These are phyloP conservation scores for Coprinellus micaceus DNA, from an alignment of 768 basidiomycete species.

Conservation along the genomic window DNA sequence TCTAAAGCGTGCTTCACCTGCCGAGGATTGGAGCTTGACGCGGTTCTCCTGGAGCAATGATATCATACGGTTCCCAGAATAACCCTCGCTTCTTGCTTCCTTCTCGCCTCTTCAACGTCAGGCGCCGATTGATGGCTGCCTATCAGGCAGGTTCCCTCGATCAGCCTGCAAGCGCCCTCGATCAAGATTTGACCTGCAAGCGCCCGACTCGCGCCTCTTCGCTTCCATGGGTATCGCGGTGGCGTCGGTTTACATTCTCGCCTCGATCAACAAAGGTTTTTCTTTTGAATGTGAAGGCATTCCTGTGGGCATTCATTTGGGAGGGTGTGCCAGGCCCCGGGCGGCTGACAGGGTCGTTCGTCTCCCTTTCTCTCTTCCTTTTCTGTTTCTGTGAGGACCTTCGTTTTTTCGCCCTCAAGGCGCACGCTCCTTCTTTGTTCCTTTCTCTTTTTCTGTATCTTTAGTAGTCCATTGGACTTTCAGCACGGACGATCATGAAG, in stretches of 20 bases:
- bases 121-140: no score
- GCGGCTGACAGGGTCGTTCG: neutral
- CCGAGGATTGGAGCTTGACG: no score
- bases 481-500: neutral
- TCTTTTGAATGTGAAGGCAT: neutral
- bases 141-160: no score
- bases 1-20: no score
- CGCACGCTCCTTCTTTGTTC: neutral
- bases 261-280: neutral
- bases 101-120: no score
- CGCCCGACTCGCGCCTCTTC: no score
- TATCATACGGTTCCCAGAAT: no score
- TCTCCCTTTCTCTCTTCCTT: neutral
- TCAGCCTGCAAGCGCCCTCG: no score
- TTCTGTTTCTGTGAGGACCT: neutral
- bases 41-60: no score
- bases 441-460: neutral
- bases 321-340: neutral
- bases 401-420: neutral
- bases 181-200: no score
- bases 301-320: neutral
- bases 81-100: no score
- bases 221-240: neutral
- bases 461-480: neutral
- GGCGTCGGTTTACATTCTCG: neutral